Evolutionary conservation across 108 stramenopile genomes (phyloP).

Genomic region (Skeletonema costatum): DNA sequence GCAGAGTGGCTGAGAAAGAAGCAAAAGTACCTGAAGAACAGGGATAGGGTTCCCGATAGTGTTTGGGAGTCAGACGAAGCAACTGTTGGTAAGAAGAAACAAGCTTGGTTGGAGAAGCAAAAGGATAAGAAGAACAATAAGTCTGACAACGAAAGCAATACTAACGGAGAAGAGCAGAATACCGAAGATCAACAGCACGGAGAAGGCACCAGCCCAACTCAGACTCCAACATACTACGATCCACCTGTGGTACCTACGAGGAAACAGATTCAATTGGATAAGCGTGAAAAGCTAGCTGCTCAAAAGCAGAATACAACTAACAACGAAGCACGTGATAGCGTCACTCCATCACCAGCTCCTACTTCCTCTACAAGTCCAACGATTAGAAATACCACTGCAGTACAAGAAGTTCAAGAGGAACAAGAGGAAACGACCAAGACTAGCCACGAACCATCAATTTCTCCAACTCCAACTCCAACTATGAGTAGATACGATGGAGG

Average conservation of each 20-base stretch:
- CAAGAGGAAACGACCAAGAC: too few relatives aligned
- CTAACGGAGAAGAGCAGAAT: background rate
- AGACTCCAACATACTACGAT: background rate
- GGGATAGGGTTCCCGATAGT: background rate
- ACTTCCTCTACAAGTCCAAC: background rate
- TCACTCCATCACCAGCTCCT: background rate
- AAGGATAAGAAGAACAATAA: background rate
- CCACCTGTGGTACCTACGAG: background rate
- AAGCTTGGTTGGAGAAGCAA: background rate
- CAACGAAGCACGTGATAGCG: background rate
- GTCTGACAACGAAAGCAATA: background rate
- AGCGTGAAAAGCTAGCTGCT: background rate
- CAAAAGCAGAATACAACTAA: background rate
- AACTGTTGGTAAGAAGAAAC: background rate
- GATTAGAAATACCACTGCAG: background rate
- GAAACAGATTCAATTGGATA: background rate
- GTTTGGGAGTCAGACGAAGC: background rate
- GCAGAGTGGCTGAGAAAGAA: background rate
- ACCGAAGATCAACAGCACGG: too few relatives aligned
- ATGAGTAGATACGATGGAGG: too few relatives aligned
- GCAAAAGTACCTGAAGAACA: conserved; percentile 1
- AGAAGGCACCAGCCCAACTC: background rate
- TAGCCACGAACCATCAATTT: too few relatives aligned
- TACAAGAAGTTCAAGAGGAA: background rate
- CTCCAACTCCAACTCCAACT: too few relatives aligned